Conservation (phyloP, 2,329 filamentous ascomycete genomes). For the Cladophialophora yegresii region DNA sequence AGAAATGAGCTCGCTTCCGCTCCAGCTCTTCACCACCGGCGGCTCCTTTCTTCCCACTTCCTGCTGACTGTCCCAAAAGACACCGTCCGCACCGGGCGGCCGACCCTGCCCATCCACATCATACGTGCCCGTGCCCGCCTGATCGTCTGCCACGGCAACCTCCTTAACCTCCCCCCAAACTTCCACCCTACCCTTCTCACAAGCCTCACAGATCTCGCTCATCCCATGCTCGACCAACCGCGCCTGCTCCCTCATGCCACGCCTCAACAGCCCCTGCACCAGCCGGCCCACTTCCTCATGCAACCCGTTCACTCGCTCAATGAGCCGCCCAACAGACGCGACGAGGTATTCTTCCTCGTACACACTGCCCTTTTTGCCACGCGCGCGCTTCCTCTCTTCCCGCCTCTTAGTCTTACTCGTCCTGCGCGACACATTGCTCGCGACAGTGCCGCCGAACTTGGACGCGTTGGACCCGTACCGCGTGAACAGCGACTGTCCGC, state of each 20-base stretch:
- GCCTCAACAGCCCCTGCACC: slow-evolving; percentile 72
- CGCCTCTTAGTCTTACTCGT: slow-evolving; percentile 84
- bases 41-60: slow-evolving; percentile 46
- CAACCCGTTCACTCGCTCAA: slow-evolving; percentile 76
- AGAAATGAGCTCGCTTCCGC: slow-evolving; percentile 32
- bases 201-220: slow-evolving; percentile 71
- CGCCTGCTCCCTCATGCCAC: slow-evolving; percentile 86
- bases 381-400: slow-evolving; percentile 92
- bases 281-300: slow-evolving; percentile 72
- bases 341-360: slow-evolving; percentile 98
- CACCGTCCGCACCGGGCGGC: slow-evolving; percentile 40
- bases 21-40: slow-evolving; percentile 56
- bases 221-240: slow-evolving; percentile 73
- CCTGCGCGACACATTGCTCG: slow-evolving; percentile 72
- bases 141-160: slow-evolving; percentile 17
- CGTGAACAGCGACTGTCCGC: slow-evolving; percentile 84
- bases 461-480: slow-evolving; percentile 67
- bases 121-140: slow-evolving; percentile 13
- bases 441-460: slow-evolving; percentile 55
- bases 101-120: slow-evolving; percentile 35
- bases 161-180: slow-evolving; percentile 59
- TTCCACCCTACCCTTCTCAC: slow-evolving; percentile 66
- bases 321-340: slow-evolving; percentile 77
- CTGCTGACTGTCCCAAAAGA: slow-evolving; percentile 47
- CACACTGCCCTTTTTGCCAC: slow-evolving; percentile 93